Evolutionary conservation across 1,284 basidiomycete genomes (phyloP).

Genomic region (Cerrena zonata): DNA sequence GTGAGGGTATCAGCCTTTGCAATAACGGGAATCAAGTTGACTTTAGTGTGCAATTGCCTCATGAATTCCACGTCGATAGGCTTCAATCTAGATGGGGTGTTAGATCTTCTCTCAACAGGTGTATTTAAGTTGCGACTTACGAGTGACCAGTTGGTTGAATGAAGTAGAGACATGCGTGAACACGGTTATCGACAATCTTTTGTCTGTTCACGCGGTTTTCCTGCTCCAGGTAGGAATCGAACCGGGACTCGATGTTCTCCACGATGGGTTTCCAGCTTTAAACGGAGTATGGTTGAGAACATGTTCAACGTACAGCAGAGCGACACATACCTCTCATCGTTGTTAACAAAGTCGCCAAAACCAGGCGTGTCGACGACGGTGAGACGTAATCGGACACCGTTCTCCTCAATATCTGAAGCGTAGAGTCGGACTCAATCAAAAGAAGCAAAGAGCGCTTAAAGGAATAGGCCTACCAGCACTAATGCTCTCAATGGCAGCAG

Average conservation of each 20-base stretch:
- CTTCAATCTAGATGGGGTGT: slow-evolving; percentile 60
- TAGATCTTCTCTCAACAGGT: too few relatives aligned
- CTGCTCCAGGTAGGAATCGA: slow-evolving; percentile 93
- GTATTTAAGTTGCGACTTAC: slow-evolving; percentile 48
- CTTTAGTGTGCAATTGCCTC: slow-evolving; percentile 89
- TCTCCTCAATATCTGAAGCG: slow-evolving; percentile 95
- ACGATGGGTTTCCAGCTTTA: slow-evolving; percentile 92
- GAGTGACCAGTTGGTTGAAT: slow-evolving; percentile 96
- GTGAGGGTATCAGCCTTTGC: slow-evolving; percentile 95
- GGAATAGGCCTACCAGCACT: slow-evolving; percentile 70
- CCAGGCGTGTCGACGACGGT: slow-evolving; percentile 98
- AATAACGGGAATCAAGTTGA: slow-evolving; percentile 95
- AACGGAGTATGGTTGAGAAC: slow-evolving; percentile 1
- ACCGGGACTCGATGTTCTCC: slow-evolving; percentile 93
- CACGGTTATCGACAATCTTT: slow-evolving; percentile 83
- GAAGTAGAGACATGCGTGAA: slow-evolving; percentile 94
- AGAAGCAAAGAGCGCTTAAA: slow-evolving; percentile 20
- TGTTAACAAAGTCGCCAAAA: slow-evolving; percentile 97
- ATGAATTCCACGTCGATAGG: slow-evolving; percentile 97
- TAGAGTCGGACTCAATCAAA: slow-evolving; percentile 18
- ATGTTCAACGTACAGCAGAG: background rate
- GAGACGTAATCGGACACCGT: slow-evolving; percentile 86
- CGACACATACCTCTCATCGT: slow-evolving; percentile 77
- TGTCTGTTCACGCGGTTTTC: slow-evolving; percentile 93
- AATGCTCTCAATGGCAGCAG: slow-evolving; percentile 93